These are phyloP conservation scores for Yamadazyma blattariae DNA, from an alignment of 1,139 yeast species.

Conservation along the genomic window DNA sequence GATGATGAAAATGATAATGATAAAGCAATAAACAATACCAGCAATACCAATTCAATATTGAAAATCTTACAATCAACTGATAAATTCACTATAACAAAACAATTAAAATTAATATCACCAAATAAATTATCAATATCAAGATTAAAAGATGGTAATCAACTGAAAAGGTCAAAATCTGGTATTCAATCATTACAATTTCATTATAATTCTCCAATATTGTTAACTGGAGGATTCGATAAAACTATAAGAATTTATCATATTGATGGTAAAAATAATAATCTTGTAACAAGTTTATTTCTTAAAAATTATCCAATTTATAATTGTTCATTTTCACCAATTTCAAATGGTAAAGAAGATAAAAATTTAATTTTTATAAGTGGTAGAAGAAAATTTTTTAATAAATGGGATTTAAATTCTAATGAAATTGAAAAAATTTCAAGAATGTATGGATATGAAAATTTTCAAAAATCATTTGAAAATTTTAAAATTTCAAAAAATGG, in stretches of 20 bases:
- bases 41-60: conserved; percentile 55
- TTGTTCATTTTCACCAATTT: conserved; percentile 56
- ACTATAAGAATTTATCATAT: conserved; percentile 84
- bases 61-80: conserved; percentile 59
- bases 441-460: conserved; percentile 85
- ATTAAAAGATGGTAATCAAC: conserved; percentile 80
- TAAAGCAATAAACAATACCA: too few relatives aligned
- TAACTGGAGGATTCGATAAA: conserved; percentile 92
- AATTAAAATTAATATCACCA: conserved; percentile 64
- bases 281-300: conserved; percentile 79
- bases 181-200: conserved; percentile 85
- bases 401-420: conserved; percentile 83
- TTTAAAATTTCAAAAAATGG: conserved; percentile 75
- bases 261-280: conserved; percentile 82
- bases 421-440: conserved; percentile 79
- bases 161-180: conserved; percentile 68
- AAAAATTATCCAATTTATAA: conserved; percentile 78
- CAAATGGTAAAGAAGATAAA: conserved; percentile 44
- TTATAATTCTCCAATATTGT: conserved; percentile 74
- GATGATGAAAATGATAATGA: conserved; percentile 18
- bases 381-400: conserved; percentile 85
- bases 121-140: conserved; percentile 70
- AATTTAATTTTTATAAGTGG: conserved; percentile 76
- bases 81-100: conserved; percentile 49
- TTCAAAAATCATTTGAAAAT: conserved; percentile 85